Conservation (phyloP, 106 monocot genomes). For the Platanthera guangdongensis region DNA sequence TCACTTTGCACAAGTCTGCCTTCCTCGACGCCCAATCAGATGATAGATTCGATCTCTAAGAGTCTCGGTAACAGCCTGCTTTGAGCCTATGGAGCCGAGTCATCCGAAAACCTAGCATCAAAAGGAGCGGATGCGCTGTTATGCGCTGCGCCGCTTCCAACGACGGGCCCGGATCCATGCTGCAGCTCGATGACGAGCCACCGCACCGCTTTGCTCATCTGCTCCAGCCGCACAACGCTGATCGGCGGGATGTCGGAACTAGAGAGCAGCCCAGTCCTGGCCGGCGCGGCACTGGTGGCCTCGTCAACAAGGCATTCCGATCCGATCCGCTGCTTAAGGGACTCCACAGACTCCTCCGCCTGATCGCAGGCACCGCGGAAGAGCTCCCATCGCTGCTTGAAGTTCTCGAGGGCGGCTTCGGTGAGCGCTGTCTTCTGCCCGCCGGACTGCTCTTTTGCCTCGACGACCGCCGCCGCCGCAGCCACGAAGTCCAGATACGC, state of each 20-base stretch:
- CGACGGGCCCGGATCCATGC: slow-evolving; percentile 41
- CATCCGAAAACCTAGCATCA: slow-evolving; percentile 72
- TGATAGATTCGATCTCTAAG: too few species aligned
- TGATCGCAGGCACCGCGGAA: slow-evolving; percentile 61
- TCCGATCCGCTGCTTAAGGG: slow-evolving; percentile 52
- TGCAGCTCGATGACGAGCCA: slow-evolving; percentile 97
- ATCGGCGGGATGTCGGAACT: slow-evolving; percentile 64
- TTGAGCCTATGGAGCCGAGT: slow-evolving; percentile 30
- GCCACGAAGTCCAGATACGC: slow-evolving; percentile 22
- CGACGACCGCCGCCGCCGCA: slow-evolving; percentile 27
- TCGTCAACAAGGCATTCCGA: slow-evolving; percentile 67
- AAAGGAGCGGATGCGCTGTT: slow-evolving; percentile 36
- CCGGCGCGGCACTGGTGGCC: slow-evolving; percentile 46
- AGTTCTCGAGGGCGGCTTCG: slow-evolving; percentile 42
- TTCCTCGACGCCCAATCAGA: too few species aligned
- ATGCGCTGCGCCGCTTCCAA: slow-evolving; percentile 8
- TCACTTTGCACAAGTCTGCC: too few species aligned
- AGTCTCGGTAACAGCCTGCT: too few species aligned
- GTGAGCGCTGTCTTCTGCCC: slow-evolving; percentile 29
- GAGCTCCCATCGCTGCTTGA: slow-evolving; percentile 60
- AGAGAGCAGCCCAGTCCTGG: slow-evolving; percentile 4
- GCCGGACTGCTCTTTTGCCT: slow-evolving; percentile 21
- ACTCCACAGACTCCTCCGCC: slow-evolving; percentile 58
- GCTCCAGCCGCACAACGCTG: slow-evolving; percentile 90
- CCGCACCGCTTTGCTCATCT: slow-evolving; percentile 98